These are phyloP conservation scores for Coccomyxa sp. DNA, from an alignment of 139 green algal genomes.

Conservation along the genomic window DNA sequence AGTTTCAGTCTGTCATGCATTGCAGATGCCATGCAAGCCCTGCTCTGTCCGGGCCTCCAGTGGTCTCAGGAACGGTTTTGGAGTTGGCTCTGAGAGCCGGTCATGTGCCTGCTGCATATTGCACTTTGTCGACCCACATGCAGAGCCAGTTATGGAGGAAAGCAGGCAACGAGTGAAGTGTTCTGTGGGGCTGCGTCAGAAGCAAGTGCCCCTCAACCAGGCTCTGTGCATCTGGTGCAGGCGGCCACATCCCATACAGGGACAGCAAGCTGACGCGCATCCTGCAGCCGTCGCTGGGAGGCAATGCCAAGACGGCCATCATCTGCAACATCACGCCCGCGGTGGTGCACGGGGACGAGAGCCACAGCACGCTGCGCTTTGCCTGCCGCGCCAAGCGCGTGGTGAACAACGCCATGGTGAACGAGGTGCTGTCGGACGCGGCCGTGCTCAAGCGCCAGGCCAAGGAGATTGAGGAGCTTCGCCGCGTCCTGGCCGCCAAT, in stretches of 20 bases:
- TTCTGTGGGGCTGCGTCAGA: no score
- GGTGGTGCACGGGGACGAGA: conserved; percentile 74
- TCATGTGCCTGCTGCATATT: no score
- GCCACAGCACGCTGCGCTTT: conserved; percentile 89
- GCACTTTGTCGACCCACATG: no score
- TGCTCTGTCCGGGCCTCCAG: no score
- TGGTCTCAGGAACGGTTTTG: no score
- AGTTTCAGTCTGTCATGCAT: neutral
- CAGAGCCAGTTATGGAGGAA: no score
- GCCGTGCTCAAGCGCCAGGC: conserved; percentile 86
- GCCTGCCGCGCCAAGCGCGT: conserved; percentile 88
- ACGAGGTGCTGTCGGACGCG: conserved; percentile 81
- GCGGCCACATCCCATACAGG: conserved; percentile 80
- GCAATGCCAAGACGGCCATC: conserved; percentile 95
- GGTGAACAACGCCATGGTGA: conserved; percentile 86
- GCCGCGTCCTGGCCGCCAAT: conserved; percentile 44
- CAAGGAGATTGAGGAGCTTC: conserved; percentile 64
- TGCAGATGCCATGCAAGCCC: neutral
- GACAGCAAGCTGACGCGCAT: conserved; percentile 90
- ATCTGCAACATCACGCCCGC: conserved; percentile 92
- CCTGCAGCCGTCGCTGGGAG: conserved; percentile 88
- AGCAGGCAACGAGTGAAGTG: no score
- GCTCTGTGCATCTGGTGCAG: conserved; percentile 21
- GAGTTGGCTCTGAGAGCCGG: no score
- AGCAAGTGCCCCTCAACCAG: no score